These are phyloP conservation scores for Trametes maxima DNA, from an alignment of 768 basidiomycete species.

Conservation along the genomic window DNA sequence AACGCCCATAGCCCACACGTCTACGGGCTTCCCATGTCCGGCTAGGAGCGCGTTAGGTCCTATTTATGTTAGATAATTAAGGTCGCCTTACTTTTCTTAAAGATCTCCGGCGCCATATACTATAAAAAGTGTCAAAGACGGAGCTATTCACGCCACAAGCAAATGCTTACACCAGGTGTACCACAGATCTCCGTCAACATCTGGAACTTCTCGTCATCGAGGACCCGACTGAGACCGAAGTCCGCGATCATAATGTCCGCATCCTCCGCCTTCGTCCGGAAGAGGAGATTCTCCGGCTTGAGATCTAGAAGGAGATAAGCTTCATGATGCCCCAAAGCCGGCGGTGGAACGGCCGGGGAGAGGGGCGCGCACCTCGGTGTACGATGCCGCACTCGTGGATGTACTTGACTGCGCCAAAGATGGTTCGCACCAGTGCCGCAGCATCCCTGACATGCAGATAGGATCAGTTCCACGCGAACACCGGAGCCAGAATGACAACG, in stretches of 20 bases:
- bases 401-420: constrained; percentile 86
- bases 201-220: constrained; percentile 88
- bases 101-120: constrained; percentile 98
- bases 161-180: constrained; percentile 68
- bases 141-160: background rate
- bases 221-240: constrained; percentile 89
- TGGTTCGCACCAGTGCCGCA: constrained; percentile 82
- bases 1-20: constrained; percentile 97
- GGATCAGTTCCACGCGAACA: constrained; percentile 12
- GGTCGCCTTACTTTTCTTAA: constrained; percentile 73
- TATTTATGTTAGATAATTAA: background rate
- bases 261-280: constrained; percentile 85
- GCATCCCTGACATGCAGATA: constrained; percentile 68
- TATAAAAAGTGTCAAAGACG: constrained; percentile 28
- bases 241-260: constrained; percentile 97
- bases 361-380: constrained; percentile 66
- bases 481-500: no score
- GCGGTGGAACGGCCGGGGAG: background rate
- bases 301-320: constrained; percentile 55
- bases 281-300: constrained; percentile 97
- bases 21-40: constrained; percentile 94
- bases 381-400: constrained; percentile 93
- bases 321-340: background rate
- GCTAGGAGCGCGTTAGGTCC: constrained; percentile 41
- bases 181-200: constrained; percentile 95